Percentiles rank a stretch among this genome's conserved stretches.
Evolutionary conservation across 2,329 filamentous ascomycete species (phyloP).

Genomic region (Intubia oerlemansii): DNA sequence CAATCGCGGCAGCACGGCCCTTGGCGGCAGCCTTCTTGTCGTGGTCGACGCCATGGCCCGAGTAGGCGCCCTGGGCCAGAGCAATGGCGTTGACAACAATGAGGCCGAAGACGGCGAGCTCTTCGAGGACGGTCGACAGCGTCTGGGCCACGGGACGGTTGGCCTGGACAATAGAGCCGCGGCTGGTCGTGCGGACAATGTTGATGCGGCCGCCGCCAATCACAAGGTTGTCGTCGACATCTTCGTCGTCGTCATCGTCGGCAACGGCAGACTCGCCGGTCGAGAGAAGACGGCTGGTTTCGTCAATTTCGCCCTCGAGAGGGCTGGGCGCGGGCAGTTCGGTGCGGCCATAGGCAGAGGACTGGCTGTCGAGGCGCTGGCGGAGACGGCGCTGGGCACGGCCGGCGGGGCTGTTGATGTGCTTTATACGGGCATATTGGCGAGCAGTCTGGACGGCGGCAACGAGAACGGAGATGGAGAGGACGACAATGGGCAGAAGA

Average conservation of each 20-base stretch:
- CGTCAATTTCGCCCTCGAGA: conserved; percentile 21
- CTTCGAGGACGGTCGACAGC: conserved; percentile 50
- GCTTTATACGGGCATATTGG: no score
- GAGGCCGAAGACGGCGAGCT: conserved; percentile 50
- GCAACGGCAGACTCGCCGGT: conserved; percentile 25
- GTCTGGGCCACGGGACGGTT: conserved; percentile 58
- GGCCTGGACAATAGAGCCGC: conserved; percentile 44
- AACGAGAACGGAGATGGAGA: conserved; percentile 47
- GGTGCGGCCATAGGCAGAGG: conserved; percentile 21
- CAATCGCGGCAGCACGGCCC: conserved; percentile 32
- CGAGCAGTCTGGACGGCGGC: conserved; percentile 34
- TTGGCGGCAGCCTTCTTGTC: no score
- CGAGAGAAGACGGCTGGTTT: conserved; percentile 28
- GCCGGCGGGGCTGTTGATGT: no score
- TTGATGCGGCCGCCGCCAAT: conserved; percentile 35
- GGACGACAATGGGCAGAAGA: conserved; percentile 53
- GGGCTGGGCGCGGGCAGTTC: conserved; percentile 22
- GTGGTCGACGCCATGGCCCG: conserved; percentile 21
- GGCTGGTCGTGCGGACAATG: conserved; percentile 38
- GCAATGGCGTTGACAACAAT: conserved; percentile 46
- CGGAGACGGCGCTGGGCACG: no score
- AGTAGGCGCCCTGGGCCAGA: conserved; percentile 38
- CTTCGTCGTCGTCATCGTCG: conserved; percentile 15
- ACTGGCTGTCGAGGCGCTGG: conserved; percentile 3
- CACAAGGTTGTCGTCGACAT: conserved; percentile 36